These are phyloP conservation scores for Ascochyta fabae DNA, from an alignment of 2,329 filamentous ascomycete genomes.

Conservation along the genomic window DNA sequence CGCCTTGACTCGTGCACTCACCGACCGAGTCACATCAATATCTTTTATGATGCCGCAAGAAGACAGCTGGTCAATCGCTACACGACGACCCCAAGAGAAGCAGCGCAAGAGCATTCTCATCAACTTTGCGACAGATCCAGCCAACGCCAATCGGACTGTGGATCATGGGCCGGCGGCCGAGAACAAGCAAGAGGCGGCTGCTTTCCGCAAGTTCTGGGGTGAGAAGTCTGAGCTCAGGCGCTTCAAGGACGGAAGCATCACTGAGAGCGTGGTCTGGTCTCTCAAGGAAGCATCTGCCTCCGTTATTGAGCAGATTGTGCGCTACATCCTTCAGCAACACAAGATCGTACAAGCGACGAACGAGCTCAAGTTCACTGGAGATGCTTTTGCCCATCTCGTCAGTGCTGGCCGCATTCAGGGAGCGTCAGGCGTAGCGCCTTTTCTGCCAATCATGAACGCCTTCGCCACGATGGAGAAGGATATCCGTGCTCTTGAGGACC, in stretches of 20 bases:
- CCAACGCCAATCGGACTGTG: conserved; percentile 75
- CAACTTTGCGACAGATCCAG: conserved; percentile 74
- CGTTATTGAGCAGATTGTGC: conserved; percentile 80
- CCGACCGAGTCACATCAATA: conserved; percentile 74
- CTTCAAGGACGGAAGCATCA: conserved; percentile 93
- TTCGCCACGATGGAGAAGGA: conserved; percentile 78
- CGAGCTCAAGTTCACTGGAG: conserved; percentile 53
- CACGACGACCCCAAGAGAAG: conserved; percentile 29
- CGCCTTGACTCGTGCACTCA: conserved; percentile 73
- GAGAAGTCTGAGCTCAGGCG: conserved; percentile 89
- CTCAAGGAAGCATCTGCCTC: conserved; percentile 64
- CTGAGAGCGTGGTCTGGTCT: conserved; percentile 88
- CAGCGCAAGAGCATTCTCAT: conserved; percentile 60
- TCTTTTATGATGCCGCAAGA: conserved; percentile 41
- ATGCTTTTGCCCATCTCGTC: conserved; percentile 56
- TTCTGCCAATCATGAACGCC: conserved; percentile 71
- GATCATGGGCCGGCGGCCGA: conserved; percentile 90
- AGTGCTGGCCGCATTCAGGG: conserved; percentile 42
- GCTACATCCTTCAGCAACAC: conserved; percentile 73
- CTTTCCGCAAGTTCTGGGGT: conserved; percentile 93
- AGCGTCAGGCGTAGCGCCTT: conserved; percentile 59
- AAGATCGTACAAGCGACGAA: conserved; percentile 65
- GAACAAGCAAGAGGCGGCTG: conserved; percentile 78
- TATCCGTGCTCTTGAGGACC: conserved; percentile 76
- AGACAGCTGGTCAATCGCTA: conserved; percentile 47